Conservation (phyloP, 768 basidiomycete species). For the Tremella yokohamensis region DNA sequence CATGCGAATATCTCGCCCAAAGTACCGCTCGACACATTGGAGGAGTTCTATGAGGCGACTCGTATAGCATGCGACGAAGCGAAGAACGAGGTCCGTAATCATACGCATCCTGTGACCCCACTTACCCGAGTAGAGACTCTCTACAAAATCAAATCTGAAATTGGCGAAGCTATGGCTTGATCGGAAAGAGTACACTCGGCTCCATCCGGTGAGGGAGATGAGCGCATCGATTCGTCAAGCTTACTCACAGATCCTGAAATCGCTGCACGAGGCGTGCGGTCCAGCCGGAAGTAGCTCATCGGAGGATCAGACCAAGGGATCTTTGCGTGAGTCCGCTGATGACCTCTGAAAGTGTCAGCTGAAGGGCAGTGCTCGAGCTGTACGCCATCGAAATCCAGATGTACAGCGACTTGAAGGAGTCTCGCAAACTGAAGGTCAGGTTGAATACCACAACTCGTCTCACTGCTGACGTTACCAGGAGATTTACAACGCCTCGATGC, state of each 20-base stretch:
- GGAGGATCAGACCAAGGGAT: constrained; percentile 77
- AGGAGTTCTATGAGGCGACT: constrained; percentile 92
- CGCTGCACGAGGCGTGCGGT: constrained; percentile 46
- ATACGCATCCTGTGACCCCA: constrained; percentile 4
- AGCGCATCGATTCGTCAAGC: background rate
- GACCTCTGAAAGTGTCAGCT: background rate
- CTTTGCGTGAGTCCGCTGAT: constrained; percentile 62
- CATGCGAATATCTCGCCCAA: constrained; percentile 45
- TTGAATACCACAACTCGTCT: background rate
- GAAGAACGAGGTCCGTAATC: constrained; percentile 75
- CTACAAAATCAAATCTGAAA: constrained; percentile 93
- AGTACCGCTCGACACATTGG: constrained; percentile 71
- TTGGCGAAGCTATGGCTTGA: constrained; percentile 97
- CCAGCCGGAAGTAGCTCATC: constrained; percentile 42
- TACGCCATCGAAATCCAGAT: constrained; percentile 99
- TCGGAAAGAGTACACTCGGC: constrained; percentile 78
- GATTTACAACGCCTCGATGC: constrained; percentile 92
- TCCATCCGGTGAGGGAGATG: constrained; percentile 63
- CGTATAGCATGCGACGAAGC: constrained; percentile 84
- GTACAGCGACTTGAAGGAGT: constrained; percentile 94
- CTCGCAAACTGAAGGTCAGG: constrained; percentile 85
- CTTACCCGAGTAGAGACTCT: constrained; percentile 64
- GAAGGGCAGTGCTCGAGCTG: constrained; percentile 69
- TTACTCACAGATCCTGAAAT: constrained; percentile 42
- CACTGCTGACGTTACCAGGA: constrained; percentile 58